Base-by-base conservation (phyloP, 345 rosid species). In the Gossypium anomalum region DNA sequence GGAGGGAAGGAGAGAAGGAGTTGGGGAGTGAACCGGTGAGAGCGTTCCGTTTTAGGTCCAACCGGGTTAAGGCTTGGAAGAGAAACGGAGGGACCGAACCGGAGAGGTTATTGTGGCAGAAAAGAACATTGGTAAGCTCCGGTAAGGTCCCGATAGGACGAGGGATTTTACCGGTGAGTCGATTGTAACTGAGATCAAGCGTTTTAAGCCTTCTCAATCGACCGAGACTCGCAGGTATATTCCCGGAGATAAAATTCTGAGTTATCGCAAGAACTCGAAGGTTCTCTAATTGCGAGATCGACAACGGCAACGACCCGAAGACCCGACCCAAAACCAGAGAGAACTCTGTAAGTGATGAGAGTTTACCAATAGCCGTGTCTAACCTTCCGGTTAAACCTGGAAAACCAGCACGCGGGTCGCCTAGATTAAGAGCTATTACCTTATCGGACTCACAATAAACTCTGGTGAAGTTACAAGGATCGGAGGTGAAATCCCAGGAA, bases 401-500 rank as follows among this genome's bases (percentile, higher is more conserved):
- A 4, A 98, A 85, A 0, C 96, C 93, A 14, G 96, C 98, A 56
- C 86, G 79, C 0, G 93, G 94, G 62, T 95, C 96, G 0, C 99
- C 98, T 48, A 95, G 90, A 48, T 88, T 89, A 38, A 95, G 94
- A 14, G 97, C 76, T 4, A 87, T 71, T 0, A 93, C 99, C 72
- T 82, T 79, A 52, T 95, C 89, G 15, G 81, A 82, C 10, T 88
- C 92, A 45, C 99, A 95, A 81, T 83, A 89, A 76, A 95, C 98
- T 27, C 99, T 97, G 67, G 89, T 86, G 82, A 95, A 95, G 79
- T 80, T 89, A 67, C 99, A 95, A 10, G 99, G 99, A 51, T 95
- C 99, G 17, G 97, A 83, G 34, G 99, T 95, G 82, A 91, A 92
- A 66, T 95, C 98, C 99, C 99, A 93, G 1, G 96, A 86, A 73